Percentiles rank a stretch among this genome's conserved stretches.
phyloP scores from a whole-genome alignment of 1,284 basidiomycete species.

The Ustilago bromivora region DNA sequence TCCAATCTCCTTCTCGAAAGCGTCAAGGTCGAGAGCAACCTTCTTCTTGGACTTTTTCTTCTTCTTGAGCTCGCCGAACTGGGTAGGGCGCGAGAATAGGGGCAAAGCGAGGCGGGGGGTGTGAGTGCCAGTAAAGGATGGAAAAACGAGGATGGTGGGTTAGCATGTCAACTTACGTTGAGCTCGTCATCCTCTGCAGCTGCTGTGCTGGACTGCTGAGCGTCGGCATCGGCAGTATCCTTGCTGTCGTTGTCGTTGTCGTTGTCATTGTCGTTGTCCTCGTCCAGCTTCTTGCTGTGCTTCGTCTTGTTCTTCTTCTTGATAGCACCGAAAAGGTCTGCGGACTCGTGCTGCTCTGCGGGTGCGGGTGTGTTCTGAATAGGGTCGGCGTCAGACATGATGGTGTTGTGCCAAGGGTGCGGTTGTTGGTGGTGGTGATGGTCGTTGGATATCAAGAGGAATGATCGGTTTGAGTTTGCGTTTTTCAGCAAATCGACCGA shows the following conservation, averaged over 20 bases:
- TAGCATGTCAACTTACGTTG: conserved; percentile 61
- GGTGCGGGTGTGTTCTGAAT: conserved; percentile 24
- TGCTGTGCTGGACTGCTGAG: conserved; percentile 37
- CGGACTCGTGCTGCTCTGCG: conserved; percentile 75
- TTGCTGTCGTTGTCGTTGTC: conserved; percentile 56
- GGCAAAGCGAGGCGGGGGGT: not conserved
- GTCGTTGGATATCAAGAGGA: not conserved
- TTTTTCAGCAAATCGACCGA: not conserved
- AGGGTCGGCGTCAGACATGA: conserved; percentile 35
- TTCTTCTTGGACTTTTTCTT: conserved; percentile 71
- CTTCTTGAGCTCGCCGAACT: conserved; percentile 74
- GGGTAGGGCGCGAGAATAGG: not conserved
- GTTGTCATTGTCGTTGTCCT: conserved; percentile 74
- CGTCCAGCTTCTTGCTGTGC: conserved; percentile 89
- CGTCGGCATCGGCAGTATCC: conserved; percentile 49
- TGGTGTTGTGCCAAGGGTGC: not conserved
- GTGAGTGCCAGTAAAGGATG: conserved; percentile 10
- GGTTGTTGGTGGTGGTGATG: not conserved
- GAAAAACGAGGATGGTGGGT: not conserved
- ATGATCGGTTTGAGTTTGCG: not conserved
- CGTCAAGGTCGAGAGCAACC: conserved; percentile 69
- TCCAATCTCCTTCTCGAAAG: conserved; percentile 69
- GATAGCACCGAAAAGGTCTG: conserved; percentile 85
- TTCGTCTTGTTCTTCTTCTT: conserved; percentile 92
- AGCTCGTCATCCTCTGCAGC: conserved; percentile 64